A percentile compares a stretch with the other conserved stretches of the same genome.
Conservation (phyloP, 106 monocot species). For the Dendrobium huoshanense region DNA sequence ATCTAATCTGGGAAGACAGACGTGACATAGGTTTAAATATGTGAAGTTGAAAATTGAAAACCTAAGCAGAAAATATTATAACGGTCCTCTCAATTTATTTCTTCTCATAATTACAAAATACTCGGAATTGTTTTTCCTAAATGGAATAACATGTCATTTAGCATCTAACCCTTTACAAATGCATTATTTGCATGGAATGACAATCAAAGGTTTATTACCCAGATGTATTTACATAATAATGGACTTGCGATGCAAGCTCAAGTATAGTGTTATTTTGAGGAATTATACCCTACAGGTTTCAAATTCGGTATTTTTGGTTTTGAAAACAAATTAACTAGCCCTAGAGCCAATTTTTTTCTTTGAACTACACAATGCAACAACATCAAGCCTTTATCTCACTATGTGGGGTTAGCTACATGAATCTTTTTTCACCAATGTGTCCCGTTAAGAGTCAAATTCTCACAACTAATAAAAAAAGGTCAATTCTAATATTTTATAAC, state of each 20-base stretch:
- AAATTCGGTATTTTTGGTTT: not conserved
- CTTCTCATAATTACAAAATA: not conserved
- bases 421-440: no score
- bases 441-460: no score
- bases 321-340: not conserved
- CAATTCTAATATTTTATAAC: no score
- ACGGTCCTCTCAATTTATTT: not conserved
- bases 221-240: no score
- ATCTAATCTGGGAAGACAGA: not conserved
- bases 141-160: not conserved
- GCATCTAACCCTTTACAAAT: not conserved
- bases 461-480: no score
- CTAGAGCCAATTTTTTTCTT: not conserved
- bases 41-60: not conserved
- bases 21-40: not conserved
- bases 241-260: no score
- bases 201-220: not conserved
- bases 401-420: no score
- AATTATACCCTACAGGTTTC: not conserved
- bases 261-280: not conserved
- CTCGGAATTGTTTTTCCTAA: not conserved
- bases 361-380: no score
- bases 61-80: not conserved
- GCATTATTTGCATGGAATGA: not conserved
- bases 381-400: no score